Base-by-base conservation (phyloP, 1,139 yeast genomes). In the Geotrichum australiense region DNA sequence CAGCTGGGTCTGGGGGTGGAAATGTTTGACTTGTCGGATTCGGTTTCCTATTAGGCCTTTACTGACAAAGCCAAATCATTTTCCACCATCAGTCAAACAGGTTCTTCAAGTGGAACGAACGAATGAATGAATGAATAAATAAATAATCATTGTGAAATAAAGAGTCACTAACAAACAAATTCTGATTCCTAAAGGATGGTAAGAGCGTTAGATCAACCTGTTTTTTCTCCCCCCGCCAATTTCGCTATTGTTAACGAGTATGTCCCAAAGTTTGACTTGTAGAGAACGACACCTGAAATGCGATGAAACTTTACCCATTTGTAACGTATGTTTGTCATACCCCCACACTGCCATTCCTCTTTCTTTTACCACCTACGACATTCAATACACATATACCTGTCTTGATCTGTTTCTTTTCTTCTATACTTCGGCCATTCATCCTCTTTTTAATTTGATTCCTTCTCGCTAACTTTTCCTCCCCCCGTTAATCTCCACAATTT, bases 241-340 rank as follows among this genome's bases (percentile, higher is more conserved):
- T n/a, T n/a, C n/a, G n/a, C n/a, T n/a, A n/a, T n/a, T n/a, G 5
- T n/a, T n/a, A 26, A 26, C 23, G 4, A n/a, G 19, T 6, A 16
- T 10, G 14, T n/a, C 20, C 24, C 16, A n/a, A 18, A 45, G 49
- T 27, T 32, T 47, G 29, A 47, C 49, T 14, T 42, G 47, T 24
- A 47, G 50, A 5, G 50, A 45, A 35, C 42, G 50, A 5, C 50
- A 47, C 33, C 23, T 47, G 19, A 47, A 47, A 33, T 47, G 50
- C 39, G 35, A 37, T 36, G 33, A 35, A 22, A 4, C 33, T 18
- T 14, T 18, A 5, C 32, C 34, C 11, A 10, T 28, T 27, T 28
- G 27, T n/a, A 21, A 27, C 5, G 25, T 27, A 20, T 5, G 31
- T 11, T 22, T 11, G 36, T 11, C 36, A 14, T 16, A 18, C n/a